Evolutionary conservation across 1,284 basidiomycete species (phyloP).

Genomic region (Farysia itapuensis): DNA sequence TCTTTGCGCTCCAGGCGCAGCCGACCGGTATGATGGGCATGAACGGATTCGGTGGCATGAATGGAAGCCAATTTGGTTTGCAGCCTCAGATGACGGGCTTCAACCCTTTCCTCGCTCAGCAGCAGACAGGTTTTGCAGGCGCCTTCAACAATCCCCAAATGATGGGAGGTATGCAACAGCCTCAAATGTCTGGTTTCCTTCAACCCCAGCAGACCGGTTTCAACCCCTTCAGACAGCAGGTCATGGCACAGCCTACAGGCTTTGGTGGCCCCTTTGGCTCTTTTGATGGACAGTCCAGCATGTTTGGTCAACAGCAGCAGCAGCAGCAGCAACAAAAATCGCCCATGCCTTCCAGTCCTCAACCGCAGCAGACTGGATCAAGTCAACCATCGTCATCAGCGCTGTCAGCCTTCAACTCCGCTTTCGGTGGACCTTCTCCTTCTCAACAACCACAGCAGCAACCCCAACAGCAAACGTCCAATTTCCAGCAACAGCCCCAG

Average conservation of each 20-base stretch:
- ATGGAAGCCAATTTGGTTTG: slow-evolving; percentile 19
- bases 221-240: slow-evolving; percentile 68
- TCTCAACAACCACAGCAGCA: too few species aligned
- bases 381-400: slow-evolving; percentile 19
- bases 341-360: too few species aligned
- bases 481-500: slow-evolving; percentile 34
- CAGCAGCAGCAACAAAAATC: slow-evolving; percentile 16
- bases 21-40: slow-evolving; percentile 58
- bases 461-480: not conserved
- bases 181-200: slow-evolving; percentile 63
- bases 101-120: slow-evolving; percentile 63
- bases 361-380: slow-evolving; percentile 13
- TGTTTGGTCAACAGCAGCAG: slow-evolving; percentile 17
- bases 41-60: slow-evolving; percentile 60
- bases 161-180: slow-evolving; percentile 24
- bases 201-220: slow-evolving; percentile 74
- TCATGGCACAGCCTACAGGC: slow-evolving; percentile 50
- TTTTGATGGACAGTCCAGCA: slow-evolving; percentile 17
- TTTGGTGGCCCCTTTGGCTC: slow-evolving; percentile 31
- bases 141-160: not conserved
- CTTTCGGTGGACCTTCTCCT: slow-evolving; percentile 62
- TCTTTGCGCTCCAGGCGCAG: slow-evolving; percentile 36
- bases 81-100: slow-evolving; percentile 61
- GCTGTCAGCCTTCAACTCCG: slow-evolving; percentile 66
- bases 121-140: slow-evolving; percentile 66